Base-by-base conservation (phyloP, 2,329 filamentous ascomycete species). In the Ploettnerulaceae sp. region DNA sequence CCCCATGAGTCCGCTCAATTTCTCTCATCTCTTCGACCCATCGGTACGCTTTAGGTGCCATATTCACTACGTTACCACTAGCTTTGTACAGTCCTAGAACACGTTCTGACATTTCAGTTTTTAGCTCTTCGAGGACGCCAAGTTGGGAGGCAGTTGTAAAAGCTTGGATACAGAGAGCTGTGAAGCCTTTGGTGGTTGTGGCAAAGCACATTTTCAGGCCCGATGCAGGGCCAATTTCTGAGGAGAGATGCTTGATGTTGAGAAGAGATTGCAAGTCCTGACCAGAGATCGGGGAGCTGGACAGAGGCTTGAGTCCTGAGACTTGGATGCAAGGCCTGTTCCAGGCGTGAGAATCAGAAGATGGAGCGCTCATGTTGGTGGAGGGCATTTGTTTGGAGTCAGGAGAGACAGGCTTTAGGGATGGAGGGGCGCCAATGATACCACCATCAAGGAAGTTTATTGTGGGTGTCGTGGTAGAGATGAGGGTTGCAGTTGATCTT, bases 11-110 rank as follows among this genome's bases (percentile, higher is more conserved):
- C 47, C 74, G 68, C 3, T 76, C 77, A 59, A 90, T 88, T 70
- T 89, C 80, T 56, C 81, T 74, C 85, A 90, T 89, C 69, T 89
- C 85, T 25, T 73, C 70, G 0, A 87, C 81, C 84, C 85, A 90
- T 14, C 47, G 21, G 63, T 89, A 89, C 14, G 86, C 85, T 67
- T 89, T 90, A 6, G 80, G 78, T 18, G 83, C 73, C 75, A 89
- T 85, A 11, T 64, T 68, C 2, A 75, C 67, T 5, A 86, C 67
- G 2, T 73, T 67, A 25, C 61, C 69, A 57, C 79, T 73, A 1
- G 72, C 76, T 40, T 66, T 62, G 18, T 66, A 62, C 6, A 31
- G 69, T 64, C 7, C 59, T 57, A 82, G 79, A 37, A 71, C 69
- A 45, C 73, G 67, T 6, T 66, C 64, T 12, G 67, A 63, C 43